phyloP scores from a whole-genome alignment of 495 filamentous ascomycete genomes.

The Annulohypoxylon maeteangense region DNA sequence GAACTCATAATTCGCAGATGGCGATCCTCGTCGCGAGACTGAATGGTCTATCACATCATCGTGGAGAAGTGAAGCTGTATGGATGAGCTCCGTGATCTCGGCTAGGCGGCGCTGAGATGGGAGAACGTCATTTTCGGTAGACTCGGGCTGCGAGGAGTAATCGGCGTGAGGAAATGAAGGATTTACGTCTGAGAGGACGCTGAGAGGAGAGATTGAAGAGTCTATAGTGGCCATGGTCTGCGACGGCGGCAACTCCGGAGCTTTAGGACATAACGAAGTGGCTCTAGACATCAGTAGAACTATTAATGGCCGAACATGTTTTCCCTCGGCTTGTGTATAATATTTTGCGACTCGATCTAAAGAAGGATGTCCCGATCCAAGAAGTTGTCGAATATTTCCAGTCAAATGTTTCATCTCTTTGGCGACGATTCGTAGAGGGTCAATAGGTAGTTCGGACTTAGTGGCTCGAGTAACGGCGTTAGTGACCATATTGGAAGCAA shows the following conservation, averaged over 20 bases:
- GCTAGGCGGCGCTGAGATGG: constrained; percentile 92
- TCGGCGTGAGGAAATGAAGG: constrained; percentile 67
- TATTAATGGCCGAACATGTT: constrained; percentile 93
- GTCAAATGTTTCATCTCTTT: constrained; percentile 96
- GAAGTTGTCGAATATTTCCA: constrained; percentile 84
- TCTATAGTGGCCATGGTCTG: constrained; percentile 67
- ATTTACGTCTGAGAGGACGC: constrained; percentile 84
- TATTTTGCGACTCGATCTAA: constrained; percentile 97
- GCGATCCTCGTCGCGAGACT: constrained; percentile 78
- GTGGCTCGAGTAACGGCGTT: constrained; percentile 70
- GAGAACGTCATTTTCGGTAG: constrained; percentile 77
- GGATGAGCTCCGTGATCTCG: constrained; percentile 96
- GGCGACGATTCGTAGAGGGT: constrained; percentile 82
- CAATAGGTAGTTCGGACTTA: constrained; percentile 70
- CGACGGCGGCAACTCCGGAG: constrained; percentile 53
- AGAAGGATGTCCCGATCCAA: constrained; percentile 92
- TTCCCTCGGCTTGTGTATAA: constrained; percentile 96
- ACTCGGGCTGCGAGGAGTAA: constrained; percentile 61
- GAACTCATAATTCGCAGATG: constrained; percentile 90
- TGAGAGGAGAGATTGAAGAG: constrained; percentile 76
- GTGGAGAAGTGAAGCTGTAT: constrained; percentile 94
- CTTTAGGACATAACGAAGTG: constrained; percentile 80
- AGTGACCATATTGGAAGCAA: constrained; percentile 78
- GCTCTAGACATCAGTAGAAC: constrained; percentile 96
- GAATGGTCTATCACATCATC: constrained; percentile 98